Conservation (phyloP, 2,329 filamentous ascomycete species). For the Fusarium musae region DNA sequence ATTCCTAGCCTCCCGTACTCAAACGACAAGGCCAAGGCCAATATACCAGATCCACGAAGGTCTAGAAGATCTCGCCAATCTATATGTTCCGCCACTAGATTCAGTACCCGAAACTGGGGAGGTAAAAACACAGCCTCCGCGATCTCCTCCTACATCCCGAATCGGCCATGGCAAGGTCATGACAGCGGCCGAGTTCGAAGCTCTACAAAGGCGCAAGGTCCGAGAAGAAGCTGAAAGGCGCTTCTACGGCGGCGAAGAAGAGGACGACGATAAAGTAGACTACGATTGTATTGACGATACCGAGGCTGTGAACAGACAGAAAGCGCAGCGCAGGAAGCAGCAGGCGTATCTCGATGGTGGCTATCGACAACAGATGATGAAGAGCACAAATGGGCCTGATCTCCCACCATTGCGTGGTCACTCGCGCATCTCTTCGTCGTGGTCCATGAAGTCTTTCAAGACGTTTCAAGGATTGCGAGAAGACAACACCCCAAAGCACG, state of each 20-base stretch:
- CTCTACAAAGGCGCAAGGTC: neutral
- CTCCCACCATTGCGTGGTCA: neutral
- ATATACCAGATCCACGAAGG: slow-evolving; percentile 9
- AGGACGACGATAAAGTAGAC: slow-evolving; percentile 20
- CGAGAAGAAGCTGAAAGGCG: neutral
- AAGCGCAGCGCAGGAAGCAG: slow-evolving; percentile 15
- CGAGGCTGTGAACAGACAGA: neutral
- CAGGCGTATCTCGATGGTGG: slow-evolving; percentile 13
- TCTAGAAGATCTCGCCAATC: neutral
- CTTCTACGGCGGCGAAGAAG: slow-evolving; percentile 3
- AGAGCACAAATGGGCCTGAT: slow-evolving; percentile 17
- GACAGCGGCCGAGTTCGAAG: slow-evolving; percentile 22
- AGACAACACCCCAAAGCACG: neutral
- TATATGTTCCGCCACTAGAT: neutral
- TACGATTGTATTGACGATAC: slow-evolving; percentile 16
- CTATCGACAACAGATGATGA: slow-evolving; percentile 29
- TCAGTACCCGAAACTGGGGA: neutral
- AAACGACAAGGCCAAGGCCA: neutral
- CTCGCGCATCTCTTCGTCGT: neutral
- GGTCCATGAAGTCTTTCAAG: slow-evolving; percentile 19
- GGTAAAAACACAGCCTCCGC: neutral
- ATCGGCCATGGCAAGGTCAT: slow-evolving; percentile 9
- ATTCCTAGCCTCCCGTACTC: neutral
- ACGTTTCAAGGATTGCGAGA: neutral
- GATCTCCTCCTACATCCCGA: neutral